Evolutionary conservation across 2,329 filamentous ascomycete genomes (phyloP), one percentile per base, ranked within the genome.

Genomic region (Penicillium sp.): DNA sequence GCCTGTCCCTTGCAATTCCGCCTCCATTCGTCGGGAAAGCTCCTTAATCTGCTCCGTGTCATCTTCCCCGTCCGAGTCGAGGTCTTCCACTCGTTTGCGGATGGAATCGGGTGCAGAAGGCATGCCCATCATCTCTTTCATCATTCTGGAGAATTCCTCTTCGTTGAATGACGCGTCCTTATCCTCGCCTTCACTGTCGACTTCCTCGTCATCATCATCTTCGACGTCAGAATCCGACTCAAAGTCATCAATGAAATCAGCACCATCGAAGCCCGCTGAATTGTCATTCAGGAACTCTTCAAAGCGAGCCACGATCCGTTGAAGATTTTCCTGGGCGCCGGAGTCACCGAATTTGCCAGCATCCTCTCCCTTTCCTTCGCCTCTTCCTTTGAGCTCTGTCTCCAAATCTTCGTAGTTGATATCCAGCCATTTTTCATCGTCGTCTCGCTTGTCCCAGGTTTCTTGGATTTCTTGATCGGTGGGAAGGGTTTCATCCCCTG

Each of bases 241-340:
- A 77, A 87, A 87, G 9, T 87, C 84, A 53, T 80, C 76, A 28
- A 75, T 66, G 24, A 87, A 68, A 52, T 88, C 82, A 0, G 84
- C 87, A 0, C 89, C 91, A 41, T 95, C 89, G 6, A 83, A 67
- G 1, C 87, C 90, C 0, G 89, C 88, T 40, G 78, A 79, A 10
- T 94, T 86, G 59, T 97, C 88, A 49, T 94, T 87, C 40, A 98
- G 70, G 60, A 98, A 97, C 12, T 85, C 77, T 63, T 96, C 89
- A 62, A 98, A 97, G n/a, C 88, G 81, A 41, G 87, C 85, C 0
- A 98, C 93, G 65, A 97, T 95, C 63, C 91, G 91, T 47, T 85
- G 83, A 21, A 98, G 74, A 64, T 95, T 73, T 56, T 72, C 69
- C 46, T 75, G 67, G 1, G 71, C 64, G 7, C 62, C 65, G 34